Evolutionary conservation across 176 grass and related monocot genomes (phyloP).

Genomic region (Musa beccarii): DNA sequence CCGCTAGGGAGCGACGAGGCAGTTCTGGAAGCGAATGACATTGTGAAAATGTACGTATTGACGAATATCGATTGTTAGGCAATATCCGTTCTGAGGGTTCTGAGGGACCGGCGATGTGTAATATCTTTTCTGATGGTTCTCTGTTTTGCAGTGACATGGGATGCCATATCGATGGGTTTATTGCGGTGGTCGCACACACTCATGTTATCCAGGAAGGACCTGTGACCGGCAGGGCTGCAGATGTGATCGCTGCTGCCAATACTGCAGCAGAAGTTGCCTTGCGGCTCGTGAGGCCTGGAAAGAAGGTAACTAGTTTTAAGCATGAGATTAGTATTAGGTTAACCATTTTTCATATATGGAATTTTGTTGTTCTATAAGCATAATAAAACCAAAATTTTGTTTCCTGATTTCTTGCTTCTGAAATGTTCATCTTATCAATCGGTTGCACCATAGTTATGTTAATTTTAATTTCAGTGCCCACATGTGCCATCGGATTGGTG

Average conservation of each 20-base stretch:
- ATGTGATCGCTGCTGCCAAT: slow-evolving; percentile 89
- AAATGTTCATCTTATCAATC: too few species aligned
- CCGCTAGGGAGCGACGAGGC: slow-evolving; percentile 74
- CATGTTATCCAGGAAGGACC: slow-evolving; percentile 58
- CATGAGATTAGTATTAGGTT: not conserved
- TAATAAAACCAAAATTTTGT: too few species aligned
- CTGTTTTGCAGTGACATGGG: slow-evolving; percentile 75
- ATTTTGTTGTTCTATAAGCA: too few species aligned
- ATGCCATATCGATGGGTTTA: slow-evolving; percentile 99
- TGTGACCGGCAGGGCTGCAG: slow-evolving; percentile 68
- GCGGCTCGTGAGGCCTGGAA: slow-evolving; percentile 93
- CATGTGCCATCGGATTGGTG: too few species aligned
- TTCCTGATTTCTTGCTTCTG: too few species aligned
- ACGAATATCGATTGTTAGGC: not conserved
- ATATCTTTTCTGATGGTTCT: not conserved
- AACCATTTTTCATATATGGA: not conserved
- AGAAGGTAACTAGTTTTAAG: slow-evolving; percentile 43
- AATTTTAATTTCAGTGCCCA: too few species aligned
- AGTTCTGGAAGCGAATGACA: slow-evolving; percentile 72
- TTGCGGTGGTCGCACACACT: slow-evolving; percentile 92
- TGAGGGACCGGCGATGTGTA: not conserved
- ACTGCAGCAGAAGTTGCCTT: slow-evolving; percentile 89
- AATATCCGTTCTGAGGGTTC: too few species aligned
- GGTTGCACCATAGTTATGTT: too few species aligned
- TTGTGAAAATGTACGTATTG: slow-evolving; percentile 86